Evolutionary conservation across 805 yeast genomes (phyloP).

Genomic region (Wickerhamomyces queroliae): DNA sequence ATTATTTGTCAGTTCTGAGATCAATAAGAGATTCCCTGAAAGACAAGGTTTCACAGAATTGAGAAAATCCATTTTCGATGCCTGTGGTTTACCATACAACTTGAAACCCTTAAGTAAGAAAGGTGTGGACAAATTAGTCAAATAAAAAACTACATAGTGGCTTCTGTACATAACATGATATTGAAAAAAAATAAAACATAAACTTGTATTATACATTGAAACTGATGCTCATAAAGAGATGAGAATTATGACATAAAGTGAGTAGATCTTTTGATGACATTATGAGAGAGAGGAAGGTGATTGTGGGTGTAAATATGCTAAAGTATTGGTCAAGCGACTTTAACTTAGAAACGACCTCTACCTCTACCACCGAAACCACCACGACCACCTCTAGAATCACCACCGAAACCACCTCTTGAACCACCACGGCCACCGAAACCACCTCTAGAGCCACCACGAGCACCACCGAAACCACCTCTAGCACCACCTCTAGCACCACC

Average conservation of each 20-base stretch:
- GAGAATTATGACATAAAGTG: neutral
- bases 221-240: conserved; percentile 1
- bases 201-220: neutral
- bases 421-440: conserved; percentile 34
- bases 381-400: conserved; percentile 25
- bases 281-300: neutral
- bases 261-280: neutral
- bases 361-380: conserved; percentile 21
- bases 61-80: conserved; percentile 43
- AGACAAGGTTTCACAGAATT: conserved; percentile 52
- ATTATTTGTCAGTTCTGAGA: conserved; percentile 46
- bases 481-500: conserved; percentile 43
- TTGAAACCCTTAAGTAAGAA: conserved; percentile 17
- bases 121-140: neutral
- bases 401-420: conserved; percentile 28
- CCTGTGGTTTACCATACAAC: conserved; percentile 38
- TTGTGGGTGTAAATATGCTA: neutral
- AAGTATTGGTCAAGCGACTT: neutral
- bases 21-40: conserved; percentile 25
- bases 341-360: conserved; percentile 19
- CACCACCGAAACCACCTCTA: conserved; percentile 40
- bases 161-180: neutral
- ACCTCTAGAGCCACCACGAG: conserved; percentile 37
- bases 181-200: neutral
- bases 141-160: neutral